Percentiles rank a stretch among this genome's conserved stretches.
These are phyloP conservation scores for Incumbomyces delicatus DNA, from an alignment of 2,329 filamentous ascomycete species.

Conservation along the genomic window DNA sequence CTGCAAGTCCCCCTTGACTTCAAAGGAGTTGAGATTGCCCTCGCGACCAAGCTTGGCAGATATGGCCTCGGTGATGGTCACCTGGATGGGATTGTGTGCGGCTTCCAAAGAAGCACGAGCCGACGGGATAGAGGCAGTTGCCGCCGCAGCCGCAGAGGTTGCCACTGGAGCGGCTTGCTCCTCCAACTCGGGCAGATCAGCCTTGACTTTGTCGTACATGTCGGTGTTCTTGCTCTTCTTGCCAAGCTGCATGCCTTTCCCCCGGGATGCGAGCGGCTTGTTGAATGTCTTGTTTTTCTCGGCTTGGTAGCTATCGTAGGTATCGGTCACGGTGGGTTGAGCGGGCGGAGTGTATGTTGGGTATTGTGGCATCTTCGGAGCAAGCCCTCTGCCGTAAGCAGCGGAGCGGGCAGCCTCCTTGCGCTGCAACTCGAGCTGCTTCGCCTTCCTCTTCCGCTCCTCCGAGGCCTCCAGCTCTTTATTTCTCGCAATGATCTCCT, in stretches of 20 bases:
- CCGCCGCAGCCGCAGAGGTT: slow-evolving; percentile 44
- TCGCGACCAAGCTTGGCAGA: slow-evolving; percentile 81
- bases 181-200: slow-evolving; percentile 75
- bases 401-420: slow-evolving; percentile 82
- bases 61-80: slow-evolving; percentile 83
- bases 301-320: slow-evolving; percentile 88
- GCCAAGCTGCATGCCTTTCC: slow-evolving; percentile 97
- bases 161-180: slow-evolving; percentile 31
- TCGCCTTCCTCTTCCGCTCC: slow-evolving; percentile 96
- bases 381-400: slow-evolving; percentile 41
- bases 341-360: slow-evolving; percentile 78
- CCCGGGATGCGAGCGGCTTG: slow-evolving; percentile 61
- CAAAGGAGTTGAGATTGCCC: slow-evolving; percentile 73
- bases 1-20: slow-evolving; percentile 85
- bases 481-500: slow-evolving; percentile 96
- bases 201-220: slow-evolving; percentile 92
- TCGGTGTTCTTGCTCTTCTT: slow-evolving; percentile 98
- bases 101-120: slow-evolving; percentile 54
- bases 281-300: slow-evolving; percentile 89
- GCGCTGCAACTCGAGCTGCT: slow-evolving; percentile 96
- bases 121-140: slow-evolving; percentile 40
- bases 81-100: slow-evolving; percentile 76
- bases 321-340: slow-evolving; percentile 63
- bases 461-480: slow-evolving; percentile 97
- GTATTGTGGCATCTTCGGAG: slow-evolving; percentile 70